phyloP scores from a whole-genome alignment of 108 stramenopile species.

The Cyclotella cryptica region DNA sequence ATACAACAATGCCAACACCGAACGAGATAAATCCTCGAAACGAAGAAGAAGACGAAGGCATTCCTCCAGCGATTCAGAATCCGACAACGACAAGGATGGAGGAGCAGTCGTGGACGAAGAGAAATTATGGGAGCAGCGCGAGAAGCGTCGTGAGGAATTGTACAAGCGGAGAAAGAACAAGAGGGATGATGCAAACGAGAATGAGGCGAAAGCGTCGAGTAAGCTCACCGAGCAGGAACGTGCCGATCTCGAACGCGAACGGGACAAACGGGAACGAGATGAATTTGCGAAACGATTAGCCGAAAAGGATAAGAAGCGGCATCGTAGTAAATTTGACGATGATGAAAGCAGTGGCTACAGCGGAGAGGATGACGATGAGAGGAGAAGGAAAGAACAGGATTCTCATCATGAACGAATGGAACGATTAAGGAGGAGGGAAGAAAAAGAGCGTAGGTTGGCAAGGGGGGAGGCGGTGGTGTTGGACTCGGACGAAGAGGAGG shows the following conservation, averaged over 20 bases:
- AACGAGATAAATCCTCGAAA: neutral
- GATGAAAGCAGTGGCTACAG: constrained; percentile 33
- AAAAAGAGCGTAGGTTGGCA: constrained; percentile 84
- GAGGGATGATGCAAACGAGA: neutral
- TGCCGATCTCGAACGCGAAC: constrained; percentile 78
- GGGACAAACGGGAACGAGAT: constrained; percentile 91
- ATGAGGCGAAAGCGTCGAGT: constrained; percentile 33
- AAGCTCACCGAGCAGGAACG: constrained; percentile 71
- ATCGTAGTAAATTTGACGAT: constrained; percentile 56
- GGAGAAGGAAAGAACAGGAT: constrained; percentile 23
- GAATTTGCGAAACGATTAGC: constrained; percentile 91
- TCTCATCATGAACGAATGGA: constrained; percentile 38
- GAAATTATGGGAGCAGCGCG: constrained; percentile 40
- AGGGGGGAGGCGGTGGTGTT: constrained; percentile 83
- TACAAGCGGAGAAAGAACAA: constrained; percentile 17
- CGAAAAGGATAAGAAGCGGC: constrained; percentile 82
- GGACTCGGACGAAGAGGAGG: constrained; percentile 58
- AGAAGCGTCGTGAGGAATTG: constrained; percentile 32
- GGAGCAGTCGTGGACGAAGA: constrained; percentile 26
- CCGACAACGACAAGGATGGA: constrained; percentile 16
- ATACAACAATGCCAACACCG: constrained; percentile 14
- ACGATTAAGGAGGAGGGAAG: constrained; percentile 48
- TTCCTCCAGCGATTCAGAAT: constrained; percentile 27
- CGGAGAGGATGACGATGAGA: constrained; percentile 22
- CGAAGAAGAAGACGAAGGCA: constrained; percentile 33